Percentiles rank a stretch among this genome's conserved stretches.
Evolutionary conservation across 2,329 filamentous ascomycete genomes (phyloP).

Genomic region (Ceratocystis destructans): DNA sequence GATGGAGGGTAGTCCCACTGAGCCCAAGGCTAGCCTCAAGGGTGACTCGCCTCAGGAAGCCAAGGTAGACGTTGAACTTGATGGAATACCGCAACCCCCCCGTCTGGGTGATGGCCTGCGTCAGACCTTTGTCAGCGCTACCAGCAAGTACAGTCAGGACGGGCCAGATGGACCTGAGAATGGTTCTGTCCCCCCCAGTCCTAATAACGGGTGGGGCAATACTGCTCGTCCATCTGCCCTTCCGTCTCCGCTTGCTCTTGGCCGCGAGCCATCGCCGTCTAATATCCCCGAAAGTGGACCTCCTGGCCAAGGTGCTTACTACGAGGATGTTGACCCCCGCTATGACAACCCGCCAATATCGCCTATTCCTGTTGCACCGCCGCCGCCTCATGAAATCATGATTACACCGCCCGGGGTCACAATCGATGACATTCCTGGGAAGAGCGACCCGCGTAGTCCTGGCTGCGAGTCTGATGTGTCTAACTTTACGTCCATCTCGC

Average conservation of each 20-base stretch:
- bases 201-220: conserved; percentile 19
- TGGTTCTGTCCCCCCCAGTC: conserved; percentile 1
- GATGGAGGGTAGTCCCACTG: conserved; percentile 50
- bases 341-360: conserved; percentile 41
- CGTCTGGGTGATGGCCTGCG: conserved; percentile 9
- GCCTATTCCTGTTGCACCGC: conserved; percentile 12
- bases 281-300: conserved; percentile 22
- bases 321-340: conserved; percentile 84
- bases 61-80: conserved; percentile 46
- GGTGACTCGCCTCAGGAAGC: background rate
- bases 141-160: conserved; percentile 58
- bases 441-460: conserved; percentile 51
- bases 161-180: conserved; percentile 22
- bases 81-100: conserved; percentile 61
- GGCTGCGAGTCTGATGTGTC: conserved; percentile 59
- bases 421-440: conserved; percentile 48
- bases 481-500: conserved; percentile 80
- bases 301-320: conserved; percentile 45
- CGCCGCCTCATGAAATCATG: conserved; percentile 5
- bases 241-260: conserved; percentile 28
- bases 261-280: background rate
- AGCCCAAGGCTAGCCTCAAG: background rate
- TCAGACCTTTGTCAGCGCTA: conserved; percentile 45
- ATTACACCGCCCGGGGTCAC: conserved; percentile 29
- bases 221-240: conserved; percentile 28